These are phyloP conservation scores for Arxiozyma slooffiae DNA, from an alignment of 1,139 yeast genomes.

Conservation along the genomic window DNA sequence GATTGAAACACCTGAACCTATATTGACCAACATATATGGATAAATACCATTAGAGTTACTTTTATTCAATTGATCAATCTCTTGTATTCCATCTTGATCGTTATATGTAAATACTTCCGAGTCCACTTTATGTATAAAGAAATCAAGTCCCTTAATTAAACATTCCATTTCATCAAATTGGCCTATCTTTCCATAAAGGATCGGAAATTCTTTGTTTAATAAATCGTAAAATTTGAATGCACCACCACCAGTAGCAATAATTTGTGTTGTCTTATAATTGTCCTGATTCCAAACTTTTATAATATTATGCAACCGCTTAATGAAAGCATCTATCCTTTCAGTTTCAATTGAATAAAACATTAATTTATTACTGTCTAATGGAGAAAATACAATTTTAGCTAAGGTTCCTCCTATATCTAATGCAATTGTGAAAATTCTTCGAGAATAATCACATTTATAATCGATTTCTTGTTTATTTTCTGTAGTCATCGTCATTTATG, in stretches of 20 bases:
- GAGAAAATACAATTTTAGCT: conserved; percentile 84
- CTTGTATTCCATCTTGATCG: conserved; percentile 35
- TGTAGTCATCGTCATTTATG: conserved; percentile 2
- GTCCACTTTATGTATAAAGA: conserved; percentile 73
- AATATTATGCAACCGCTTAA: conserved; percentile 37
- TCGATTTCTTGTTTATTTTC: conserved; percentile 18
- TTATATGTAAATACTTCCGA: conserved; percentile 82
- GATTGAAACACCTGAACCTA: conserved; percentile 96
- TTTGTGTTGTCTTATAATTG: conserved; percentile 44
- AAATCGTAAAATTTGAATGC: conserved; percentile 75
- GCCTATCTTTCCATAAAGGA: conserved; percentile 26
- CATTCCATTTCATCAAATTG: conserved; percentile 92
- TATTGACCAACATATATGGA: conserved; percentile 76
- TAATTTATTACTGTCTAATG: conserved; percentile 57
- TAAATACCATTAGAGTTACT: conserved; percentile 27
- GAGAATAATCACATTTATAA: conserved; percentile 15
- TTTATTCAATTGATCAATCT: conserved; percentile 18
- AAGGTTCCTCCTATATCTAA: conserved; percentile 86
- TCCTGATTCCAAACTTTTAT: conserved; percentile 18
- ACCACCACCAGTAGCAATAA: conserved; percentile 98
- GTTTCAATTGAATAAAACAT: conserved; percentile 86
- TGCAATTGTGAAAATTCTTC: conserved; percentile 45
- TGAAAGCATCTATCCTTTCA: conserved; percentile 63
- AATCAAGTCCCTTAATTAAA: conserved; percentile 79
- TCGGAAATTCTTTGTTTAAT: conserved; percentile 47